Evolutionary conservation across 768 basidiomycete species (phyloP).

Genomic region (Sarcodon sp.): DNA sequence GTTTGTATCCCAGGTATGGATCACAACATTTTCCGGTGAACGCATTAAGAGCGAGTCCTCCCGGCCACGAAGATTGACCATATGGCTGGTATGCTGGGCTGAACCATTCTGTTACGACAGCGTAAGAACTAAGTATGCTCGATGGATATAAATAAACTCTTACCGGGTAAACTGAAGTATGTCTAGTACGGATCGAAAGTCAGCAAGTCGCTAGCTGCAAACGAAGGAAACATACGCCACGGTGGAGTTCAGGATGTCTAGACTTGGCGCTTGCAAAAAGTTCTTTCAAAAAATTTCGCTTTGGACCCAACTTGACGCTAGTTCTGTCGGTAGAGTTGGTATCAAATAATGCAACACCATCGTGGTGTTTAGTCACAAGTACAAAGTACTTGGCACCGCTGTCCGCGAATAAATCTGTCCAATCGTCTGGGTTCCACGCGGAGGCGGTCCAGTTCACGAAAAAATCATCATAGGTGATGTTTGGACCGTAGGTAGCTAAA

Average conservation of each 20-base stretch:
- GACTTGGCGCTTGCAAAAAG: constrained; percentile 34
- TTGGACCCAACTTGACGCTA: constrained; percentile 33
- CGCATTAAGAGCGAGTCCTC: constrained; percentile 33
- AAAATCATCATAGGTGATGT: constrained; percentile 45
- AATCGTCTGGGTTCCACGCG: constrained; percentile 39
- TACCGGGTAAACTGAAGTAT: constrained; percentile 4
- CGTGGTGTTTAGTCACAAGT: constrained; percentile 51
- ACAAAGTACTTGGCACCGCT: constrained; percentile 55
- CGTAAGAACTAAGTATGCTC: no score
- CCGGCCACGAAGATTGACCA: constrained; percentile 39
- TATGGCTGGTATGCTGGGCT: constrained; percentile 39
- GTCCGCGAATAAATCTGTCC: constrained; percentile 39
- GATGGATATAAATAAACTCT: not conserved
- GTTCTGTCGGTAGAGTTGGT: constrained; percentile 40
- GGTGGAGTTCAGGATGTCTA: constrained; percentile 35
- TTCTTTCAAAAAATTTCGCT: constrained; percentile 38
- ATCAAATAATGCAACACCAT: constrained; percentile 42
- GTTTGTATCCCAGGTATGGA: constrained; percentile 37
- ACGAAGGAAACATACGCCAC: constrained; percentile 26
- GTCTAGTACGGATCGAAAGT: not conserved
- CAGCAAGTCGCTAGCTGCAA: not conserved
- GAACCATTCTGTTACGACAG: constrained; percentile 23
- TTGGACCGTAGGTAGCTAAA: constrained; percentile 29
- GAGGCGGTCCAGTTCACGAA: constrained; percentile 38
- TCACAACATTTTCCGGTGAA: constrained; percentile 26